Percentiles rank a stretch among this genome's conserved stretches.
phyloP scores from a whole-genome alignment of 352 stramenopile genomes.

The Saprolegnia parasitica region DNA sequence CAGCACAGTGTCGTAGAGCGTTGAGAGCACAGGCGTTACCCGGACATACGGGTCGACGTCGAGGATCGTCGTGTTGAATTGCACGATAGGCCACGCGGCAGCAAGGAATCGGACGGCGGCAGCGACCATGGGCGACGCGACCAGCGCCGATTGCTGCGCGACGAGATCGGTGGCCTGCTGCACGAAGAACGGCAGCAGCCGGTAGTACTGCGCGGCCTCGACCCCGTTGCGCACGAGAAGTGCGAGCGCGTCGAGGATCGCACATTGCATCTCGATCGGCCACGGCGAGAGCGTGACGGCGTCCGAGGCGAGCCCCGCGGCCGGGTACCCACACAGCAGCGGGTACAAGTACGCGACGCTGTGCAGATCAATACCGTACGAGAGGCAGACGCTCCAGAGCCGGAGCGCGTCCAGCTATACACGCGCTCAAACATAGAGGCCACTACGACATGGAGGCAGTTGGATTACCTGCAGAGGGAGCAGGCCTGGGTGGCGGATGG shows the following conservation, averaged over 20 bases:
- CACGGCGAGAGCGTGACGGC: constrained; percentile 5
- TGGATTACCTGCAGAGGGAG: constrained; percentile 11
- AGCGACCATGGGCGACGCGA: background rate
- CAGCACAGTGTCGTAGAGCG: background rate
- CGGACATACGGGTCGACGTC: background rate
- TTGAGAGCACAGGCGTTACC: background rate
- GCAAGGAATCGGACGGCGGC: background rate
- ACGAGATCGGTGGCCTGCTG: constrained; percentile 7
- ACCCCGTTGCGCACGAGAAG: background rate
- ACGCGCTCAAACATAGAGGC: no score
- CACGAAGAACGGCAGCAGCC: constrained; percentile 22
- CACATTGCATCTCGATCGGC: constrained; percentile 13
- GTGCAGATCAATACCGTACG: constrained; percentile 64
- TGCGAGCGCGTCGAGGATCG: constrained; percentile 17
- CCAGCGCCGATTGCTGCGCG: no score
- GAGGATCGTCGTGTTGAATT: constrained; percentile 4
- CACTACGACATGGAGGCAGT: no score
- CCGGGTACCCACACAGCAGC: constrained; percentile 42
- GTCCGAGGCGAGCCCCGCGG: constrained; percentile 24
- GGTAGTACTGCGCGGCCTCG: constrained; percentile 11
- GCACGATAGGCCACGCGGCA: background rate
- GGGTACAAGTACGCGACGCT: constrained; percentile 65
- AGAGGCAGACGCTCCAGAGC: constrained; percentile 56
- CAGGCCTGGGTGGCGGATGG: constrained; percentile 6
- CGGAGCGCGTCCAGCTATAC: constrained; percentile 57